These are phyloP conservation scores for Suhomyces bribrorum DNA, from an alignment of 1,139 yeast species.

Conservation along the genomic window DNA sequence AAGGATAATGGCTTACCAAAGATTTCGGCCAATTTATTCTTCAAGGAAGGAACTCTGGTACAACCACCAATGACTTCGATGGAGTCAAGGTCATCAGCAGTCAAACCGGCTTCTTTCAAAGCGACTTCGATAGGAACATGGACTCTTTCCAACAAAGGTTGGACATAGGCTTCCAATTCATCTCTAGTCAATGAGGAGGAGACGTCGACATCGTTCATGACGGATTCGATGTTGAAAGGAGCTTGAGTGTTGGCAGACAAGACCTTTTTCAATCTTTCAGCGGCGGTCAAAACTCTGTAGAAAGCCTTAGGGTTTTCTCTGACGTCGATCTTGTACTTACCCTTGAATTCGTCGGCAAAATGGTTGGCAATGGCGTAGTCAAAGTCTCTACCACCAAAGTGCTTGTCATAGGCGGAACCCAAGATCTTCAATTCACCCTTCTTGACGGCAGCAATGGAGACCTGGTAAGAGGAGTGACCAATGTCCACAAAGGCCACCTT, in stretches of 20 bases:
- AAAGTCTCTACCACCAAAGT: slow-evolving; percentile 97
- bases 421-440: slow-evolving; percentile 94
- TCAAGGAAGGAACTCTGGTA: slow-evolving; percentile 94
- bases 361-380: slow-evolving; percentile 93
- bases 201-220: slow-evolving; percentile 96
- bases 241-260: slow-evolving; percentile 94
- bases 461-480: slow-evolving; percentile 95
- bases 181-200: slow-evolving; percentile 88
- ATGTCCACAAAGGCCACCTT: slow-evolving; percentile 92
- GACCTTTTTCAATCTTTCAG: slow-evolving; percentile 94
- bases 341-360: slow-evolving; percentile 88
- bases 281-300: slow-evolving; percentile 86
- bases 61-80: slow-evolving; percentile 98
- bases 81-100: slow-evolving; percentile 75
- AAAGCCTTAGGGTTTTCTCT: slow-evolving; percentile 91
- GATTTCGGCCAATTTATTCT: slow-evolving; percentile 74
- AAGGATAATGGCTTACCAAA: slow-evolving; percentile 88
- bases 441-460: slow-evolving; percentile 86
- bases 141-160: slow-evolving; percentile 77
- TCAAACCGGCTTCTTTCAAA: slow-evolving; percentile 73
- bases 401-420: slow-evolving; percentile 91
- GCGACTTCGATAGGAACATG: slow-evolving; percentile 80
- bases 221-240: slow-evolving; percentile 92
- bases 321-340: slow-evolving; percentile 91
- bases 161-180: slow-evolving; percentile 85